Evolutionary conservation across 345 rosid genomes (phyloP), one percentile per base, ranked within the genome.

Genomic region (Ceriops decandra): DNA sequence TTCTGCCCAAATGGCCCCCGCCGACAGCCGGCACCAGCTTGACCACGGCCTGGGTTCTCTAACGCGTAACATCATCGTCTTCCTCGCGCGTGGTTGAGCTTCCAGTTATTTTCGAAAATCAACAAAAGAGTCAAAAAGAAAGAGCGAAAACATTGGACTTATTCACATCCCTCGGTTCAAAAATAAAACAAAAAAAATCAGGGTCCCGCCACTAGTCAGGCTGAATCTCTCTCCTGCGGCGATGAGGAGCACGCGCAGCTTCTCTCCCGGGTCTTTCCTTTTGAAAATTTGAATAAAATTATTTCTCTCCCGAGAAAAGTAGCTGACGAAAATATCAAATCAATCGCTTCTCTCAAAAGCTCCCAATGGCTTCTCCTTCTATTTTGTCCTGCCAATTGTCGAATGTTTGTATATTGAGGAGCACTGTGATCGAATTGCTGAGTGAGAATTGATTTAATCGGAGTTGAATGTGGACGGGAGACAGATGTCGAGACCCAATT

Each of bases 401-500:
- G 36, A 33, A 33, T 33, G 10, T 7, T 33, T 33, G 36, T 33
- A 1, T 33, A 1, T 33, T 33, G 36, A 7, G 36, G 36, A 7
- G 36, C 9, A 33, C 36, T 7, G 36, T 33, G 36, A 7, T 33
- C 1, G 36, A 7, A 7, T 33, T 33, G 36, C 9, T 33, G 36
- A 7, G 36, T 33, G 36, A 33, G 36, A 7, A 33, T 33, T 33
- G 0, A 33, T 33, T 33, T 7, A 9, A 33, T 33, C 36, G 36
- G 36, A 33, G 36, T 6, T 33, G 36, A 33, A 33, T 7, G 36
- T 68, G 33, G 75, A 72, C 0, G 85, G 85, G 62, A 82, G 84
- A 71, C 84, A 74, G 71, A 64, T 76, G 72, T 72, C 81, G 66
- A 74, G 84, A 80, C 78, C 88, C 66, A 66, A 62, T 66, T 71